Percentiles rank a stretch among this genome's conserved stretches.
Evolutionary conservation across 176 grass and related monocot species (phyloP).

Genomic region (Saccharum spontaneum): DNA sequence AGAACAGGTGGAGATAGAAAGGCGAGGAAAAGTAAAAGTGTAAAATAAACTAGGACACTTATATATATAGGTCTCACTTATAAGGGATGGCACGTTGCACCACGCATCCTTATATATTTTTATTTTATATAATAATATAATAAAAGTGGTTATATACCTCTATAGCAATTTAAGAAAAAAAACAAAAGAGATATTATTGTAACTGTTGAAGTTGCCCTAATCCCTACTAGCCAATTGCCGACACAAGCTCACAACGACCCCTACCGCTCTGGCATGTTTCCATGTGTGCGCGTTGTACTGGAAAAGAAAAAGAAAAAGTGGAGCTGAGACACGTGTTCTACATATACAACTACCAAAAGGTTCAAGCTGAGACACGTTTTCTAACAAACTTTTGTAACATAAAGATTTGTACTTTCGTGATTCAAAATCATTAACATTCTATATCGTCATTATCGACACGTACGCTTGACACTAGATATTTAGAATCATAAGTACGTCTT

Average conservation of each 20-base stretch:
- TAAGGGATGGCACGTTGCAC: too few relatives aligned
- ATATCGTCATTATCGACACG: not conserved
- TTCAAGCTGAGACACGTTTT: not conserved
- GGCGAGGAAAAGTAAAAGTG: too few relatives aligned
- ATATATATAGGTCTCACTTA: too few relatives aligned
- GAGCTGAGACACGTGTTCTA: not conserved
- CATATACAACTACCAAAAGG: not conserved
- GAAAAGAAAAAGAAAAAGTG: not conserved
- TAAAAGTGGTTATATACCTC: too few relatives aligned
- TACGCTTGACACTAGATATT: not conserved
- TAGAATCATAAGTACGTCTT: not conserved
- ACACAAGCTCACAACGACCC: not conserved
- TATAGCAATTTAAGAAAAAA: too few relatives aligned
- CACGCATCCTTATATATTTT: too few relatives aligned
- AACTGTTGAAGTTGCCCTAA: too few relatives aligned
- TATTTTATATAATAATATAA: too few relatives aligned
- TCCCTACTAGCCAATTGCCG: too few relatives aligned
- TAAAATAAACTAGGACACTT: too few relatives aligned
- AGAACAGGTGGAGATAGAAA: too few relatives aligned
- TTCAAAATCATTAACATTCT: not conserved
- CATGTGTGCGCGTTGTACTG: not conserved
- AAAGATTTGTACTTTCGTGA: conserved; percentile 8
- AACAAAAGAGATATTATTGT: too few relatives aligned
- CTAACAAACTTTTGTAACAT: not conserved
- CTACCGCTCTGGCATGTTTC: not conserved